Conservation (phyloP, 192 early-diverging fungal species). For the Chytriomyces hyalinus region DNA sequence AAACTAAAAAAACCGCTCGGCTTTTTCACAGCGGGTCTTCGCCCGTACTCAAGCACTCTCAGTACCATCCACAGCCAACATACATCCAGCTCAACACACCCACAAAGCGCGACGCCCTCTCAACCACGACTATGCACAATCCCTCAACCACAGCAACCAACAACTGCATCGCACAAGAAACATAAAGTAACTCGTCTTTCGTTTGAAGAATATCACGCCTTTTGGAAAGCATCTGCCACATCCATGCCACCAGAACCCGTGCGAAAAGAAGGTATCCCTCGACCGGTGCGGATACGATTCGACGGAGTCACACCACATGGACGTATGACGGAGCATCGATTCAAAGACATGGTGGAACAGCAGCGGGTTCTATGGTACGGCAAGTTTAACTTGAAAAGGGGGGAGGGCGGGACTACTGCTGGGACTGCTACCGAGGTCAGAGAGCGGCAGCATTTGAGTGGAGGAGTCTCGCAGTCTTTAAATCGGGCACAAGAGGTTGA, state of each 20-base stretch:
- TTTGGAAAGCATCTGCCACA: conserved; percentile 55
- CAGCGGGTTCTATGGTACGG: conserved; percentile 49
- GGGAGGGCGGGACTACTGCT: conserved; percentile 12
- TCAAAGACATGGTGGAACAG: conserved; percentile 45
- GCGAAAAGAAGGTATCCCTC: background rate
- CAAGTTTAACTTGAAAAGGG: conserved; percentile 20
- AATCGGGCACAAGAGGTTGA: no score
- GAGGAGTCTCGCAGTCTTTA: no score
- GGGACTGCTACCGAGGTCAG: background rate
- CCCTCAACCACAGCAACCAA: conserved; percentile 15
- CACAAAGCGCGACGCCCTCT: background rate
- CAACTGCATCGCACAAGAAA: background rate
- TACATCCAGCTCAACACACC: conserved; percentile 1
- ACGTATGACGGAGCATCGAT: conserved; percentile 38
- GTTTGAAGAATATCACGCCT: conserved; percentile 58
- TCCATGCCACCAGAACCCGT: conserved; percentile 41
- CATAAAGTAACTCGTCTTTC: conserved; percentile 38
- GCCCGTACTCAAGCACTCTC: conserved; percentile 10
- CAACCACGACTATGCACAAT: background rate
- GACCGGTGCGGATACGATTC: conserved; percentile 31
- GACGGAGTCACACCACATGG: conserved; percentile 29
- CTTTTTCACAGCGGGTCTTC: conserved; percentile 7
- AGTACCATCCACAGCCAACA: background rate
- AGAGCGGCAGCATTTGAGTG: background rate
- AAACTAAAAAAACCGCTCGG: no score